A percentile compares a stretch with the other conserved stretches of the same genome.
Conservation (phyloP, 495 filamentous ascomycete genomes). For the Aeminium ludgeri region DNA sequence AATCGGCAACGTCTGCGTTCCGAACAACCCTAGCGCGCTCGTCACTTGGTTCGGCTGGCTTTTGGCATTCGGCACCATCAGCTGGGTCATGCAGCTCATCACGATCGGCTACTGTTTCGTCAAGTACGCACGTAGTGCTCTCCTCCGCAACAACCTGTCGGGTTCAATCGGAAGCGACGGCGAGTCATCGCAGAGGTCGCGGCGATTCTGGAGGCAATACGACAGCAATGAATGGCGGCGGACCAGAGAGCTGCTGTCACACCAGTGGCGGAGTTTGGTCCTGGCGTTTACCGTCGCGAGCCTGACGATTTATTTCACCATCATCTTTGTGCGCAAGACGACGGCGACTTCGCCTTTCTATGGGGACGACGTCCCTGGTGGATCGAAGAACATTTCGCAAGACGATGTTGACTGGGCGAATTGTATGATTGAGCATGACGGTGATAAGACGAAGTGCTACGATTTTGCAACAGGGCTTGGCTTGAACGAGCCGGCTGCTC, state of each 20-base stretch:
- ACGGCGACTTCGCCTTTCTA: neutral
- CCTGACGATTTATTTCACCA: constrained; percentile 20
- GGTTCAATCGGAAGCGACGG: too few species aligned
- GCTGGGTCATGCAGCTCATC: constrained; percentile 17
- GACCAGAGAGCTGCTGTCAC: constrained; percentile 17
- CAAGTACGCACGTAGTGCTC: constrained; percentile 7
- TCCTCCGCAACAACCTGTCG: too few species aligned
- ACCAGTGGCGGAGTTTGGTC: constrained; percentile 24
- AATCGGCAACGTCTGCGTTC: constrained; percentile 22
- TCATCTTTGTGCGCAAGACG: constrained; percentile 18
- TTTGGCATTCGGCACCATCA: constrained; percentile 19
- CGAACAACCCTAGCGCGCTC: constrained; percentile 17
- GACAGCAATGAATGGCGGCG: constrained; percentile 11
- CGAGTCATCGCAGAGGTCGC: neutral
- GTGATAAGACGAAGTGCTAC: constrained; percentile 21
- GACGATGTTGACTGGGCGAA: constrained; percentile 16
- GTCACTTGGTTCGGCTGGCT: constrained; percentile 23
- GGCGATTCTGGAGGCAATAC: neutral
- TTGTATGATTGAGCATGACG: constrained; percentile 18
- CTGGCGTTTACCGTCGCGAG: constrained; percentile 19
- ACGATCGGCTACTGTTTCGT: constrained; percentile 23
- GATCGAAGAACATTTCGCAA: neutral
- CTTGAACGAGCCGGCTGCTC: constrained; percentile 4
- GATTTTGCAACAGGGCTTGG: constrained; percentile 15
- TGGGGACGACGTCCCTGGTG: neutral